Evolutionary conservation across 257 asterid genomes (phyloP).

Genomic region (Marsdenia floribunda): DNA sequence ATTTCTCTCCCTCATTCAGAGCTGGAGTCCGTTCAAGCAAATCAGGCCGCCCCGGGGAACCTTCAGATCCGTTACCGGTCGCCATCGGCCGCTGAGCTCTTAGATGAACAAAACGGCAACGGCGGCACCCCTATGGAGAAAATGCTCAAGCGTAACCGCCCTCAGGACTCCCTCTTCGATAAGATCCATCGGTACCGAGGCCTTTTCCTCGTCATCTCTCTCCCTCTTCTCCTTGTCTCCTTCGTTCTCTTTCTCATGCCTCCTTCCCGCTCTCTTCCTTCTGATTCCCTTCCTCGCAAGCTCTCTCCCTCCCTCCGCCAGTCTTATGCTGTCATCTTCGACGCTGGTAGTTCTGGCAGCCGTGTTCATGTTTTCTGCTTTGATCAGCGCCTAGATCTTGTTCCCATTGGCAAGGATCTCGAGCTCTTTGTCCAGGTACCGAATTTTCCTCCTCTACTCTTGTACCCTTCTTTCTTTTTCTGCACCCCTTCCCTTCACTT

Average conservation of each 20-base stretch:
- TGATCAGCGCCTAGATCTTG: constrained; percentile 58
- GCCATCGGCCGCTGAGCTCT: constrained; percentile 86
- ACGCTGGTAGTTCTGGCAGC: constrained; percentile 93
- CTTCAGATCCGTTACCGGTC: constrained; percentile 94
- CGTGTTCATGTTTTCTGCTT: constrained; percentile 88
- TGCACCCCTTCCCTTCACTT: not conserved
- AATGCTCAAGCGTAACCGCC: constrained; percentile 45
- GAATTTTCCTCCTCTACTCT: not conserved
- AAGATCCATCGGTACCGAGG: constrained; percentile 75
- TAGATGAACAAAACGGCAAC: constrained; percentile 44
- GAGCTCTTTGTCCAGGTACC: constrained; percentile 67
- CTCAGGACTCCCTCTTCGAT: constrained; percentile 42
- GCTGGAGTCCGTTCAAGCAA: constrained; percentile 52
- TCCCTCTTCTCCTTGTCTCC: constrained; percentile 42
- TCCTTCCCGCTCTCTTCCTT: constrained; percentile 23
- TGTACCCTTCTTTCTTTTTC: not conserved
- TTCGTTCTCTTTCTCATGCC: constrained; percentile 32
- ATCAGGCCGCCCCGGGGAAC: constrained; percentile 64
- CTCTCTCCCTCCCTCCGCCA: constrained; percentile 20
- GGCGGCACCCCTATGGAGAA: constrained; percentile 60
- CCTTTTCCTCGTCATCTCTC: constrained; percentile 50
- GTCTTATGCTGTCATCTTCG: constrained; percentile 71
- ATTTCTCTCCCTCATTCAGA: constrained; percentile 3
- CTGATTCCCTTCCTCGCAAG: constrained; percentile 26
- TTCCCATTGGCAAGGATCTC: constrained; percentile 73